Evolutionary conservation across 495 filamentous ascomycete species (phyloP).

Genomic region (Tirmania nivea): DNA sequence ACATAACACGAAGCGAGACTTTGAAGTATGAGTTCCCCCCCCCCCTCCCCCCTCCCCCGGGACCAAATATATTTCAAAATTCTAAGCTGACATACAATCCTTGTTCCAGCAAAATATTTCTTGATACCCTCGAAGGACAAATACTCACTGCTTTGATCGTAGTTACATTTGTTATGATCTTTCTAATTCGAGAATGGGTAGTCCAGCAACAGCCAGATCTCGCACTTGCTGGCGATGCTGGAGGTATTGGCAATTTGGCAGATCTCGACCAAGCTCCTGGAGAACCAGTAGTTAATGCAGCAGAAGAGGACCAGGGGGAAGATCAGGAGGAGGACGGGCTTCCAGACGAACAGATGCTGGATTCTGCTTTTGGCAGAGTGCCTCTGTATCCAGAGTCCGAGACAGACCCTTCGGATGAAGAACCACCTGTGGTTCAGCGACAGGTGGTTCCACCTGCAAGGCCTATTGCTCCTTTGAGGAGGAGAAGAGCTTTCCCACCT

Average conservation of each 20-base stretch:
- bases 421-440: background rate
- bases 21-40: background rate
- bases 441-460: background rate
- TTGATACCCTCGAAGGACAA: slow-evolving; percentile 75
- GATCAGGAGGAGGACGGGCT: slow-evolving; percentile 1
- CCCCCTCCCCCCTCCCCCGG: no score
- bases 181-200: slow-evolving; percentile 92
- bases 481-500: slow-evolving; percentile 3
- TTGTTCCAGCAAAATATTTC: slow-evolving; percentile 31
- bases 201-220: slow-evolving; percentile 85
- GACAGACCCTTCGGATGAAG: background rate
- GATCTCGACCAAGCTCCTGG: background rate
- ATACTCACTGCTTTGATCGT: slow-evolving; percentile 82
- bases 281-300: background rate
- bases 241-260: background rate
- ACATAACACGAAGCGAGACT: background rate
- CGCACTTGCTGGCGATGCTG: slow-evolving; percentile 13
- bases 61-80: no score
- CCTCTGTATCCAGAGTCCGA: background rate
- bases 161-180: slow-evolving; percentile 77
- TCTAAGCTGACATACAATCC: no score
- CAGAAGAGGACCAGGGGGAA: background rate
- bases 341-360: background rate
- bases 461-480: slow-evolving; percentile 3
- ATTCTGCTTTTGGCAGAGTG: background rate